A percentile compares a stretch with the other conserved stretches of the same genome.
Evolutionary conservation across 1,139 yeast genomes (phyloP).

Genomic region (Sugiyamaella pinicola): DNA sequence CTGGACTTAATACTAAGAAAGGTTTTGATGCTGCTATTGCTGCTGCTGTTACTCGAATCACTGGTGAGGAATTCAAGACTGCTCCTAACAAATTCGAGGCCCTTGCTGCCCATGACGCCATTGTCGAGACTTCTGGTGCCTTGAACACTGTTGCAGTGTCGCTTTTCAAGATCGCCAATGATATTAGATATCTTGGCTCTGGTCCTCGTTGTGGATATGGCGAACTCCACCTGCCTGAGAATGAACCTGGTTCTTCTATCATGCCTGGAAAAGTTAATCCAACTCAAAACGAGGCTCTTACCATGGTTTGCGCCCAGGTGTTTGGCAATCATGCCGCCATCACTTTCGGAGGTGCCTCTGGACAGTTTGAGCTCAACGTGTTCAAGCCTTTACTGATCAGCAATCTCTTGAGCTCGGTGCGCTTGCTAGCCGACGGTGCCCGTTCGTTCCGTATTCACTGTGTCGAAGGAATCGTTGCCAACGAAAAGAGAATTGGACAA

Average conservation of each 20-base stretch:
- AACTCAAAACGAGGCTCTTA: slow-evolving; percentile 97
- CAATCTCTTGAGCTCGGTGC: slow-evolving; percentile 82
- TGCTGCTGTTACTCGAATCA: slow-evolving; percentile 71
- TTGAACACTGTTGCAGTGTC: slow-evolving; percentile 93
- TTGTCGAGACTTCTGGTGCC: slow-evolving; percentile 97
- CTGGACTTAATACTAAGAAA: slow-evolving; percentile 90
- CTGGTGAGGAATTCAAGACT: slow-evolving; percentile 85
- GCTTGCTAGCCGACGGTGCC: slow-evolving; percentile 86
- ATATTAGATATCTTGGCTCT: slow-evolving; percentile 95
- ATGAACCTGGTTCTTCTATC: slow-evolving; percentile 98
- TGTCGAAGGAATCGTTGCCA: slow-evolving; percentile 92
- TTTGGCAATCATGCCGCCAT: slow-evolving; percentile 95
- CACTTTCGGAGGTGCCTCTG: slow-evolving; percentile 97
- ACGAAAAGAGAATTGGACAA: slow-evolving; percentile 82
- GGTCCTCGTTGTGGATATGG: slow-evolving; percentile 99
- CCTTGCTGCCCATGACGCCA: slow-evolving; percentile 96
- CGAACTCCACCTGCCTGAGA: slow-evolving; percentile 91
- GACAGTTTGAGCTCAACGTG: slow-evolving; percentile 97
- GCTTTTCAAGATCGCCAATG: slow-evolving; percentile 94
- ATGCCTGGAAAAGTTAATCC: slow-evolving; percentile 99
- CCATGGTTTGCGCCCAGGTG: slow-evolving; percentile 97
- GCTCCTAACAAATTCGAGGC: slow-evolving; percentile 99
- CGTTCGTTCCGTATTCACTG: slow-evolving; percentile 90
- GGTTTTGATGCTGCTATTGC: slow-evolving; percentile 90
- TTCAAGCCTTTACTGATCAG: slow-evolving; percentile 95